Evolutionary conservation across 331 rosid species (phyloP).

Genomic region (Telfairia occidentalis): DNA sequence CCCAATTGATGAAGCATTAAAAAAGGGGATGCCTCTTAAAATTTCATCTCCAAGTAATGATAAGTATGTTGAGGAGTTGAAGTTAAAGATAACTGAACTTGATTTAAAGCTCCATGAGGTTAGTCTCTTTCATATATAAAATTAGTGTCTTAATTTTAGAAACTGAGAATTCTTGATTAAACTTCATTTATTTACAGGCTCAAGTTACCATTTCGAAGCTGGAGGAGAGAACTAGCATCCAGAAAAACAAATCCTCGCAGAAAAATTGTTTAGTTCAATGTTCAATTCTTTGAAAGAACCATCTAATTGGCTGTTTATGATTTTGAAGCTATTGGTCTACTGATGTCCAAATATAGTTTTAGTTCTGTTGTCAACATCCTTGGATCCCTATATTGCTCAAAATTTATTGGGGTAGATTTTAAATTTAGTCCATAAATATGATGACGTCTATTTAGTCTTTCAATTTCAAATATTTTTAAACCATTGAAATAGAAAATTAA

Average conservation of each 20-base stretch:
- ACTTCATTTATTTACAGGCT: slow-evolving; percentile 37
- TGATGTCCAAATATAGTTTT: too few species aligned
- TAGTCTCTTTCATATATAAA: slow-evolving; percentile 20
- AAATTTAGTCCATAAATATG: too few species aligned
- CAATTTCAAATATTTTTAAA: too few species aligned
- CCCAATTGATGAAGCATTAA: slow-evolving; percentile 39
- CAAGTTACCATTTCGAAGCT: slow-evolving; percentile 48
- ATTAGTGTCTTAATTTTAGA: not conserved
- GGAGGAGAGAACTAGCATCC: slow-evolving; percentile 47
- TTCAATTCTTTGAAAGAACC: not conserved
- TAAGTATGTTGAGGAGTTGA: slow-evolving; percentile 52
- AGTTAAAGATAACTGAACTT: slow-evolving; percentile 46
- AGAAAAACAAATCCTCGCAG: slow-evolving; percentile 33
- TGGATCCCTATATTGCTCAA: too few species aligned
- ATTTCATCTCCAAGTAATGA: slow-evolving; percentile 10
- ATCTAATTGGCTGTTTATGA: not conserved
- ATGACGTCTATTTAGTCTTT: too few species aligned
- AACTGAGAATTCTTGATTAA: not conserved
- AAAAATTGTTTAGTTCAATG: slow-evolving; percentile 18
- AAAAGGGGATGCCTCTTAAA: slow-evolving; percentile 32
- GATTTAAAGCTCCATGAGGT: slow-evolving; percentile 73
- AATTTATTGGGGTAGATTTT: too few species aligned
- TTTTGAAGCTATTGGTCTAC: too few species aligned
- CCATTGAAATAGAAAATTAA: too few species aligned
- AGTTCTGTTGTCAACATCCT: too few species aligned